phyloP scores from a whole-genome alignment of 805 yeast species.

The Nakazawaea wyomingensis region DNA sequence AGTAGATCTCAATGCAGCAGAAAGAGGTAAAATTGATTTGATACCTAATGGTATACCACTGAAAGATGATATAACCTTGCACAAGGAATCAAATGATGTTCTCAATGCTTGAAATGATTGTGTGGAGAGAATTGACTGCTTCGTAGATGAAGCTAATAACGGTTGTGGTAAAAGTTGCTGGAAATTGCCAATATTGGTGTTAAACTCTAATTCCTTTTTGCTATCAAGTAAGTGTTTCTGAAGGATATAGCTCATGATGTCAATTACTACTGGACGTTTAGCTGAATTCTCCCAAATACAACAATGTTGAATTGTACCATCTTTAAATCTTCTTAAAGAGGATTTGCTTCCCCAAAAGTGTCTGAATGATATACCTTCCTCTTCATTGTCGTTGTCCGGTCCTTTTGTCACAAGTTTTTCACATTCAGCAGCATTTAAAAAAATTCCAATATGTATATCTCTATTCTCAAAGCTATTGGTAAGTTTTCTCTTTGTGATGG shows the following conservation, averaged over 20 bases:
- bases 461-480: slow-evolving; percentile 22
- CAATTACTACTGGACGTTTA: slow-evolving; percentile 55
- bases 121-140: slow-evolving; percentile 41
- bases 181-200: slow-evolving; percentile 37
- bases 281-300: slow-evolving; percentile 73
- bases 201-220: slow-evolving; percentile 28
- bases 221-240: slow-evolving; percentile 52
- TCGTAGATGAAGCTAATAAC: slow-evolving; percentile 49
- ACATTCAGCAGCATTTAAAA: slow-evolving; percentile 63
- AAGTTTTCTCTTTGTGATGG: slow-evolving; percentile 52
- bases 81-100: slow-evolving; percentile 47
- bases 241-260: slow-evolving; percentile 61
- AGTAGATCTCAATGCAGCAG: slow-evolving; percentile 70
- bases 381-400: slow-evolving; percentile 59
- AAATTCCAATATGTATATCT: slow-evolving; percentile 52
- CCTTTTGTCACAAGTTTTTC: slow-evolving; percentile 86
- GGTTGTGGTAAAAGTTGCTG: slow-evolving; percentile 54
- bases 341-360: slow-evolving; percentile 87
- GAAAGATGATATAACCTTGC: slow-evolving; percentile 41
- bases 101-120: slow-evolving; percentile 34
- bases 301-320: slow-evolving; percentile 85
- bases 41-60: slow-evolving; percentile 64
- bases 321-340: slow-evolving; percentile 85
- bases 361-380: slow-evolving; percentile 60
- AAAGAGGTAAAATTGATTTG: slow-evolving; percentile 67